A percentile compares a stretch with the other conserved stretches of the same genome.
Evolutionary conservation across 345 rosid species (phyloP).

Genomic region (Euphorbia lathyris): DNA sequence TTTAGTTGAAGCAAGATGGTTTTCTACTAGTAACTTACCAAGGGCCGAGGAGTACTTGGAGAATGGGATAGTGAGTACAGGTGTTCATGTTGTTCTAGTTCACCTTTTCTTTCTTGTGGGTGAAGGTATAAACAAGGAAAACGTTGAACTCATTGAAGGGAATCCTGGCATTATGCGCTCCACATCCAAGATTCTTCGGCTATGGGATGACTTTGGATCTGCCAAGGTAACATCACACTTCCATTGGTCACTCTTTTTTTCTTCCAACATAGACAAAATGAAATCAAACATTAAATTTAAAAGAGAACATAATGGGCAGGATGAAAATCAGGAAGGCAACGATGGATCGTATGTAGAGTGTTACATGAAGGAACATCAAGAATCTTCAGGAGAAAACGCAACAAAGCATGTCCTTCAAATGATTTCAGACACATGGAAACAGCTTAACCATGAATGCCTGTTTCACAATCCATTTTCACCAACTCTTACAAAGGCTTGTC

Average conservation of each 20-base stretch:
- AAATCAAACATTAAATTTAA: constrained; percentile 2
- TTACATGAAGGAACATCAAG: constrained; percentile 41
- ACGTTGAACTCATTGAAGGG: constrained; percentile 32
- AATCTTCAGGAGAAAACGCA: constrained; percentile 28
- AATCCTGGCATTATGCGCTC: constrained; percentile 33
- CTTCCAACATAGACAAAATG: constrained; percentile 12
- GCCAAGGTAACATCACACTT: constrained; percentile 49
- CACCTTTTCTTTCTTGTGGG: constrained; percentile 52
- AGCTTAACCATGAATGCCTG: constrained; percentile 46
- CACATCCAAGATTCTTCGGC: constrained; percentile 32
- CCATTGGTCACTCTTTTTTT: too few relatives aligned
- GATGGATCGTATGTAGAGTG: constrained; percentile 66
- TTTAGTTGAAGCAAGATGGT: constrained; percentile 60
- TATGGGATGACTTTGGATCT: constrained; percentile 62
- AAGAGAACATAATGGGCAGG: constrained; percentile 25
- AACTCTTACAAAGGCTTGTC: constrained; percentile 35
- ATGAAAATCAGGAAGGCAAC: constrained; percentile 49
- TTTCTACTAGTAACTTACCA: constrained; percentile 32
- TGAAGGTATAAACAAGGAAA: constrained; percentile 26
- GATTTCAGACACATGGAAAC: constrained; percentile 58
- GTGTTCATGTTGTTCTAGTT: constrained; percentile 40
- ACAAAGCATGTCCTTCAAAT: constrained; percentile 26
- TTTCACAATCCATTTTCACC: constrained; percentile 32
- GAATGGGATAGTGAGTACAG: constrained; percentile 53
- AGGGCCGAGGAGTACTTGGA: constrained; percentile 41